Percentiles rank a stretch among this genome's conserved stretches.
These are phyloP conservation scores for Teratosphaeria gauchensis DNA, from an alignment of 2,329 filamentous ascomycete genomes.

Conservation along the genomic window DNA sequence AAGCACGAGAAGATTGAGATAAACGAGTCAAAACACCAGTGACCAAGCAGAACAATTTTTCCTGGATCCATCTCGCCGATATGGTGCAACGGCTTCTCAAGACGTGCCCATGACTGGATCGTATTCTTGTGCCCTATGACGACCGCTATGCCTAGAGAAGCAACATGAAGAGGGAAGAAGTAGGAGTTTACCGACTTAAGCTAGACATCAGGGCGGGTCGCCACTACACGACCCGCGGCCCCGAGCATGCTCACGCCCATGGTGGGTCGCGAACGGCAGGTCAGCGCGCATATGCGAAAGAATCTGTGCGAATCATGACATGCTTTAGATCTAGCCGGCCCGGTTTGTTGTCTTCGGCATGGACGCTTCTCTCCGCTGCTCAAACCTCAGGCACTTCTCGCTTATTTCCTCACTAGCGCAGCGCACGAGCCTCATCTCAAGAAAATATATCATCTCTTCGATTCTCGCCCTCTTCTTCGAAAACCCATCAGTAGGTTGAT, in stretches of 20 bases:
- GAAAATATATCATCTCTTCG: neutral
- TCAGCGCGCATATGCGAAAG: neutral
- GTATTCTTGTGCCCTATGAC: neutral
- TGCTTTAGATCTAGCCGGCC: neutral
- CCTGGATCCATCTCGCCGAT: no score
- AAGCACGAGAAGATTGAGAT: neutral
- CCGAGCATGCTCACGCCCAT: neutral
- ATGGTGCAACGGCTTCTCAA: neutral
- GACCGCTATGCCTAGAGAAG: neutral
- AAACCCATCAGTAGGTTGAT: slow-evolving; percentile 16
- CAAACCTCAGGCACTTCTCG: neutral
- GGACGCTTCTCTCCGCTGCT: no score
- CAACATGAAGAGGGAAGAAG: neutral
- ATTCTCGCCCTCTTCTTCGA: slow-evolving; percentile 4
- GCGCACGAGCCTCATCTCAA: neutral
- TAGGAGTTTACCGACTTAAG: neutral
- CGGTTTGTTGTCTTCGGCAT: neutral
- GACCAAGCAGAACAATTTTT: no score
- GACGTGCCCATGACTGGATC: neutral
- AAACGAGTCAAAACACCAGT: neutral
- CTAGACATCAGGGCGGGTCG: neutral
- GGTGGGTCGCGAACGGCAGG: no score
- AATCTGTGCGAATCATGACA: neutral
- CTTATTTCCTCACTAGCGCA: no score
- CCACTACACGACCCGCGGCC: neutral